These are phyloP conservation scores for Saraca asoca DNA, from an alignment of 331 rosid genomes.

Conservation along the genomic window DNA sequence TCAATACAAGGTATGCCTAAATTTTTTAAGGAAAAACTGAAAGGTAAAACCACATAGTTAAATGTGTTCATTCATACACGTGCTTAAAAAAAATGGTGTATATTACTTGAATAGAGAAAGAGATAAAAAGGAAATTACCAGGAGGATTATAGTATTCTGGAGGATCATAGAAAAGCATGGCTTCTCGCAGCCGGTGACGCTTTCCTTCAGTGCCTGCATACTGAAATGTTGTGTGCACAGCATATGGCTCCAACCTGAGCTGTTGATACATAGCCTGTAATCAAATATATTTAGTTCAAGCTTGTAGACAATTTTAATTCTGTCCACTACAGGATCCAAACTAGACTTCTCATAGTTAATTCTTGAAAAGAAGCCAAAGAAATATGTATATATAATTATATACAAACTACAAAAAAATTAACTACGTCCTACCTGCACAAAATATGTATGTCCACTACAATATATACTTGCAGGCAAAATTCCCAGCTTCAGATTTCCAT, in stretches of 20 bases:
- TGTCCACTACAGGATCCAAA: conserved; percentile 9
- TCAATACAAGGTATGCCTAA: conserved; percentile 1
- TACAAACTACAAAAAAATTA: conserved; percentile 10
- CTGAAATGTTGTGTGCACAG: conserved; percentile 93
- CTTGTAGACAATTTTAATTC: conserved; percentile 10
- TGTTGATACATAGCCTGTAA: conserved; percentile 85
- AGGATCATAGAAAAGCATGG: conserved; percentile 84
- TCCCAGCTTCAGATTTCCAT: conserved; percentile 91
- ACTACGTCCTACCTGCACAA: conserved; percentile 72
- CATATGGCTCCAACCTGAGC: conserved; percentile 84
- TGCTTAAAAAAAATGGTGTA: conserved; percentile 13
- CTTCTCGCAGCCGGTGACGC: conserved; percentile 92
- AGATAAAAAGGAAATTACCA: conserved; percentile 45
- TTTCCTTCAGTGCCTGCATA: conserved; percentile 93
- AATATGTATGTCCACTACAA: conserved; percentile 95
- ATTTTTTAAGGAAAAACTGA: not conserved
- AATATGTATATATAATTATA: conserved; percentile 15
- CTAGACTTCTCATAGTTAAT: conserved; percentile 22
- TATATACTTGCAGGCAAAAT: conserved; percentile 84
- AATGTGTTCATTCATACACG: conserved; percentile 4
- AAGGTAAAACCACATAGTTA: conserved; percentile 11
- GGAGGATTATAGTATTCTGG: conserved; percentile 85
- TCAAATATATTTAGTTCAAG: conserved; percentile 31
- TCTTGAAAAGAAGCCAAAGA: conserved; percentile 9
- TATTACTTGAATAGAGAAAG: conserved; percentile 7